Evolutionary conservation across 257 asterid species (phyloP).

Genomic region (Nicotiana sylvestris): DNA sequence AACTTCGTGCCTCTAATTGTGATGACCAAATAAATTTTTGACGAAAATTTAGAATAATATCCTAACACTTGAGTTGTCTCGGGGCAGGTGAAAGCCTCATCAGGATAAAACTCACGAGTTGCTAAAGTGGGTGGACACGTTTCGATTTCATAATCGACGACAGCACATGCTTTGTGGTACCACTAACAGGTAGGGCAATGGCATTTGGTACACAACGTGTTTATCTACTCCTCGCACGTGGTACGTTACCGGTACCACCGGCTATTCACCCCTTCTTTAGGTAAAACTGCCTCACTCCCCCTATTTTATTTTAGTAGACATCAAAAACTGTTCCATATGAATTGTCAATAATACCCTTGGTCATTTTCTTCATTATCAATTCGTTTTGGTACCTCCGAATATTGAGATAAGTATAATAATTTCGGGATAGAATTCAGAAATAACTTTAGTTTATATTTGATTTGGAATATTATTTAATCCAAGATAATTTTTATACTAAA

Average conservation of each 20-base stretch:
- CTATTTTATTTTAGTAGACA: background rate
- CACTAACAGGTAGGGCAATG: background rate
- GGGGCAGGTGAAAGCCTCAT: background rate
- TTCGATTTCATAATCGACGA: background rate
- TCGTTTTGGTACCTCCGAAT: no score
- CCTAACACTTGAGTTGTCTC: background rate
- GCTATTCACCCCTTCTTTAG: background rate
- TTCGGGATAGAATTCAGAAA: no score
- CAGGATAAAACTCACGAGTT: background rate
- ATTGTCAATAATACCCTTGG: background rate
- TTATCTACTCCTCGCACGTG: background rate
- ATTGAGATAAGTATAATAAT: no score
- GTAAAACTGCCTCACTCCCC: background rate
- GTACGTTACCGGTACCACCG: background rate
- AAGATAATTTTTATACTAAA: no score
- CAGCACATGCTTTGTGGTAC: background rate
- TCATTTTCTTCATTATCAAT: background rate
- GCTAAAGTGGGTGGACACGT: background rate
- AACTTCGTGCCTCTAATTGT: no score
- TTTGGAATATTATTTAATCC: no score
- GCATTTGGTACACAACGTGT: background rate
- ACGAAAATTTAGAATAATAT: no score
- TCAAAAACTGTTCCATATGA: background rate
- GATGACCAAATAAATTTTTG: no score
- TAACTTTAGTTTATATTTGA: no score